Base-by-base conservation (phyloP, 23 red algal species). In the Gracilaria vermiculophylla region DNA sequence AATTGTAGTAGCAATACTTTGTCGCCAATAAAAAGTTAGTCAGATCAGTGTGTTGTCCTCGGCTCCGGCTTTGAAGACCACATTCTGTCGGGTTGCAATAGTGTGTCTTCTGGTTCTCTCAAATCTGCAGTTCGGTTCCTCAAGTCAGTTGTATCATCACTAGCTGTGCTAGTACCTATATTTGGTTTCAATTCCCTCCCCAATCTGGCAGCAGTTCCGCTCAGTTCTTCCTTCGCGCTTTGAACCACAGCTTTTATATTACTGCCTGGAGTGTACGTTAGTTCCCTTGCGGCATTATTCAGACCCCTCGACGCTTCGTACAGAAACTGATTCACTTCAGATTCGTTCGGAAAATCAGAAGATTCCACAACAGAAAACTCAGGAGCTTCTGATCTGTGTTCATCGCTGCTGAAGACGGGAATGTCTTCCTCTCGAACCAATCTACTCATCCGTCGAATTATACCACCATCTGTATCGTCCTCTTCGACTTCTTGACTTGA, bases 181-280 rank as follows among this genome's bases (percentile, higher is more conserved):
- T 24, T 77, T 61, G 84, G 84, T 28, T 25, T 69, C 12, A 88
- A 21, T 49, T 69, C 66, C 40, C 73, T 70, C 31, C 69, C 62
- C 0, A 88, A 42, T 32, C 66, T 48, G 6, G 58, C 84, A 6
- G 69, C 84, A 40, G 72, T 88, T 33, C 84, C 84, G 31, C 69
- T 77, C 43, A 88, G 53, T 62, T 88, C 84, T 77, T 88, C 84
- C 57, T 88, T 88, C n/a, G 84, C 84, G 66, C 56, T 67, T 64
- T 69, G 66, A 27, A 88, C 66, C 10, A 88, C 72, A 20, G 69
- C 84, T 19, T 55, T 55, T 27, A 88, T 57, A 62, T 88, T 57
- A 64, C 84, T 88, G 20, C 33, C 53, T 27, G 66, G 84, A 49
- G 84, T 88, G 36, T 62, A 61, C 7, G 84, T 88, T 23, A 88